Evolutionary conservation across 352 stramenopile genomes (phyloP).

Genomic region (Pythium phragmitis): DNA sequence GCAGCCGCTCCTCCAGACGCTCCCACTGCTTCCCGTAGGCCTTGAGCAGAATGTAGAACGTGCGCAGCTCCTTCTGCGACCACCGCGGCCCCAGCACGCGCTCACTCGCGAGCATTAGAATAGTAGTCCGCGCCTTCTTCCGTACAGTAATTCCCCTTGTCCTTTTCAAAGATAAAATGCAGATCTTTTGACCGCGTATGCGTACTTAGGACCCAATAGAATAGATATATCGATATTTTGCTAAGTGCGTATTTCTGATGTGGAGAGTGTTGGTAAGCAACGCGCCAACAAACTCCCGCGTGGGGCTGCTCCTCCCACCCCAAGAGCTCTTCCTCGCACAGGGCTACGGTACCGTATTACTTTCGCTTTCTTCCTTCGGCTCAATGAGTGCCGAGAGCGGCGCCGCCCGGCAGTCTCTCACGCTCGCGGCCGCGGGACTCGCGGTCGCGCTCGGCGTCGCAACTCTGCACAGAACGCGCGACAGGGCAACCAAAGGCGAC

Average conservation of each 20-base stretch:
- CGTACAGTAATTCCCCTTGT: too few relatives aligned
- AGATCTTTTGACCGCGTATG: too few relatives aligned
- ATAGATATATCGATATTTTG: too few relatives aligned
- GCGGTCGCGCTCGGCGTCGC: slow-evolving; percentile 19
- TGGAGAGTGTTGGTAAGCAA: not conserved
- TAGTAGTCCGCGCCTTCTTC: not conserved
- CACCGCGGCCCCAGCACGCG: slow-evolving; percentile 46
- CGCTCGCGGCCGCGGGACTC: slow-evolving; percentile 15
- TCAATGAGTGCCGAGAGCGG: slow-evolving; percentile 11
- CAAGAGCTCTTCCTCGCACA: not conserved
- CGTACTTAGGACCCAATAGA: too few relatives aligned
- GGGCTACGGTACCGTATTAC: not conserved
- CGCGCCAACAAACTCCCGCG: too few relatives aligned
- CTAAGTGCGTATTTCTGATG: not conserved
- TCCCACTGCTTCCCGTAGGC: slow-evolving; percentile 49
- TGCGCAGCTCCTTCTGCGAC: slow-evolving; percentile 61
- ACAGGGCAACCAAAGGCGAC: not conserved
- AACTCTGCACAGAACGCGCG: slow-evolving; percentile 11
- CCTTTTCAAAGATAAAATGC: too few relatives aligned
- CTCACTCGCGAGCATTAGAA: slow-evolving; percentile 14
- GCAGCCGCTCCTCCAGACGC: slow-evolving; percentile 48
- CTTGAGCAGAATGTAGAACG: slow-evolving; percentile 67
- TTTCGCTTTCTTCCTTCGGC: not conserved
- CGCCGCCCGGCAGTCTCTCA: slow-evolving; percentile 5
- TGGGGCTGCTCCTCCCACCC: too few relatives aligned